Conservation (phyloP, 106 monocot genomes). For the Apostasia ramifera region DNA sequence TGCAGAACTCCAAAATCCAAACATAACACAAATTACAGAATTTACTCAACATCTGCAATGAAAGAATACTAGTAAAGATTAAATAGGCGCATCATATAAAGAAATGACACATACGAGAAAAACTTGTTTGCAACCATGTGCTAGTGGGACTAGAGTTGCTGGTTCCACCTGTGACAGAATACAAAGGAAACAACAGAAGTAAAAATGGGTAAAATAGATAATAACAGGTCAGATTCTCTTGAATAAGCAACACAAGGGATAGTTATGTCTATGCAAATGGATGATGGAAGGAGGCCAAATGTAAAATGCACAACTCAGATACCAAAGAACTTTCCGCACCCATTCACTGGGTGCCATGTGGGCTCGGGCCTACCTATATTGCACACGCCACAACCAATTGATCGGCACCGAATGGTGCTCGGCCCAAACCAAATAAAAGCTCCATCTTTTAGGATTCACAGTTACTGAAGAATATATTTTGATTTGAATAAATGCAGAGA, state of each 20-base stretch:
- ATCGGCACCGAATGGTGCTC: no score
- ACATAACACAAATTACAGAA: background rate
- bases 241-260: background rate
- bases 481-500: no score
- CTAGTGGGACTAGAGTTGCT: conserved; percentile 80
- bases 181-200: background rate
- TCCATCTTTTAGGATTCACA: no score
- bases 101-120: conserved; percentile 64
- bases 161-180: conserved; percentile 72
- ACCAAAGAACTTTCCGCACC: no score
- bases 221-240: background rate
- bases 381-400: no score
- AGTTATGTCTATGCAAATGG: no score
- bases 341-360: no score
- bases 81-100: background rate
- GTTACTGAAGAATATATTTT: no score
- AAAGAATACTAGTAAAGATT: background rate
- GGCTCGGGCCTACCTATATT: no score
- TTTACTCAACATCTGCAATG: background rate
- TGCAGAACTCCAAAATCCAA: background rate
- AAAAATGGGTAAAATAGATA: background rate
- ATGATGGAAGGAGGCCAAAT: no score
- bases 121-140: conserved; percentile 96
- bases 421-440: no score
- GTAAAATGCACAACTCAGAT: no score